Conservation (phyloP, 441 rosid genomes). For the Erodium moschatum region DNA sequence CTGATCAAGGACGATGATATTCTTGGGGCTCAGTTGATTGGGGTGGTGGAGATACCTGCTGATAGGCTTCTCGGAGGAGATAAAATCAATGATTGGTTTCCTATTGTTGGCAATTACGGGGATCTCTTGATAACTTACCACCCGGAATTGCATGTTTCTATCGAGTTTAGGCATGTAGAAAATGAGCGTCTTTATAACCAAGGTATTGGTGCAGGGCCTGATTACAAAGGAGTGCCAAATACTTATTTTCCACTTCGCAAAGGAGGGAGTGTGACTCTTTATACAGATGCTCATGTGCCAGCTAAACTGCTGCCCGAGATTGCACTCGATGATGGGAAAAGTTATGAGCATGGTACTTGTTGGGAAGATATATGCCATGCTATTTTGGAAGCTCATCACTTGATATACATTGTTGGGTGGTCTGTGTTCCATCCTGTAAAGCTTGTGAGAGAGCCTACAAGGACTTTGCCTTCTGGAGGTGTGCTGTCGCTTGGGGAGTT, state of each 20-base stretch:
- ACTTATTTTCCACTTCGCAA: conserved; percentile 92
- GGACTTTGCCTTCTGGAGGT: conserved; percentile 6
- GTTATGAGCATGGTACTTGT: conserved; percentile 77
- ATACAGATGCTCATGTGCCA: conserved; percentile 96
- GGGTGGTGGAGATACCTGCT: too few species aligned
- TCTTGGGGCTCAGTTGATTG: too few species aligned
- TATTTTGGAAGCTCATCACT: conserved; percentile 58
- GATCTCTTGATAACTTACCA: too few species aligned
- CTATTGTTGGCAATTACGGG: too few species aligned
- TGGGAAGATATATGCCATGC: conserved; percentile 88
- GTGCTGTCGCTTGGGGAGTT: conserved; percentile 38
- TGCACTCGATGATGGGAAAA: conserved; percentile 51
- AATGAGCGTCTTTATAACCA: too few species aligned
- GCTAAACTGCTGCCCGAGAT: conserved; percentile 61
- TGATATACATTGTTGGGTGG: conserved; percentile 92
- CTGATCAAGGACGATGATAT: too few species aligned
- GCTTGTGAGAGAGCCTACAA: conserved; percentile 48
- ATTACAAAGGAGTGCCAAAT: conserved; percentile 69
- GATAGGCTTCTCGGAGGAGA: too few species aligned
- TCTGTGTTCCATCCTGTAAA: conserved; percentile 85
- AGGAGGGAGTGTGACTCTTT: conserved; percentile 75
- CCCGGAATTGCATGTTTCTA: too few species aligned
- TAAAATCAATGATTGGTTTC: too few species aligned
- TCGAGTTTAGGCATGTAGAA: too few species aligned
- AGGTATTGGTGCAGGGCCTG: conserved; percentile 69